Conservation (phyloP, 2,329 filamentous ascomycete genomes). For the Pyrenophora teres region DNA sequence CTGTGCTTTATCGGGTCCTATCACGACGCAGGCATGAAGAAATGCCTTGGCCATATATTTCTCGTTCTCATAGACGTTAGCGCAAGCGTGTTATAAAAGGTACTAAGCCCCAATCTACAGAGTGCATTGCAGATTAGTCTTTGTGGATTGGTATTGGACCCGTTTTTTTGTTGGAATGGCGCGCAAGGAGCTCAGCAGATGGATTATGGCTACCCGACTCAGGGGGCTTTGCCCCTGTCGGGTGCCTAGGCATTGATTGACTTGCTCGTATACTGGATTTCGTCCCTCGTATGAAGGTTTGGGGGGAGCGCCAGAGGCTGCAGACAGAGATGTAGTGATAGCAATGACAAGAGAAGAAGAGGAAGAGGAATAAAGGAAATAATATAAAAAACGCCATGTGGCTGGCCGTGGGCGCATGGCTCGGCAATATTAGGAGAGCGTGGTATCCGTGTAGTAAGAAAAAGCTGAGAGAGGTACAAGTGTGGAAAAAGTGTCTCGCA, state of each 20-base stretch:
- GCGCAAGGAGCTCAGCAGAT: conserved; percentile 24
- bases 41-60: conserved; percentile 16
- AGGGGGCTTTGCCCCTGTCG: conserved; percentile 25
- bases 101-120: conserved; percentile 27
- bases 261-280: conserved; percentile 41
- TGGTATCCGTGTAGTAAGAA: conserved; percentile 27
- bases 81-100: conserved; percentile 29
- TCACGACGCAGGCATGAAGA: conserved; percentile 25
- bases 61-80: conserved; percentile 23
- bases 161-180: conserved; percentile 15
- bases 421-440: conserved; percentile 27
- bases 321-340: conserved; percentile 26
- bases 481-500: conserved; percentile 39
- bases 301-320: conserved; percentile 22
- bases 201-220: conserved; percentile 27
- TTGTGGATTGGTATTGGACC: conserved; percentile 35
- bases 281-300: conserved; percentile 32
- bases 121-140: conserved; percentile 41
- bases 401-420: conserved; percentile 21
- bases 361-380: conserved; percentile 19
- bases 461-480: conserved; percentile 31
- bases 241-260: conserved; percentile 42
- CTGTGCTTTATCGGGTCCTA: conserved; percentile 32
- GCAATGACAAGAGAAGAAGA: conserved; percentile 28
- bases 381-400: conserved; percentile 19